Evolutionary conservation across 1,284 basidiomycete species (phyloP), one percentile per base, ranked within the genome.

Genomic region (Sphagnurus paluster): DNA sequence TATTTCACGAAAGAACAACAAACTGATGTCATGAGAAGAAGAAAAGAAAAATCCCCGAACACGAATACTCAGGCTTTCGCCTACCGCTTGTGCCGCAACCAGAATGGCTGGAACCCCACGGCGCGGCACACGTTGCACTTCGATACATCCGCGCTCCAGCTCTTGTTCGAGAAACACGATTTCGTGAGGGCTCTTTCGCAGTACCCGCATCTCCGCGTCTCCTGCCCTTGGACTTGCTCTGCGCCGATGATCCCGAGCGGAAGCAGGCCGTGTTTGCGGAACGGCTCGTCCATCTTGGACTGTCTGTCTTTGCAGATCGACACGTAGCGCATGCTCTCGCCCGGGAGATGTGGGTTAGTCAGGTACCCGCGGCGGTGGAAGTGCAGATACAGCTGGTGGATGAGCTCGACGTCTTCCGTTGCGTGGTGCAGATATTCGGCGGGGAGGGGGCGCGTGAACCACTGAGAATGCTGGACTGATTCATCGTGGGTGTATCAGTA

Each of bases 281-380:
- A 50, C 14, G 35, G 29, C 14, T 50, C 40, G 20, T 25, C 25
- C 21, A 19, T 25, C 7, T 21, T 34, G 39, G 44, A 38, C 35
- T 38, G 21, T 41, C 40, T 50, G 49, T 47, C 44, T 26, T 39
- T 40, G 52, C 53, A 55, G 36, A 55, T 32, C 20, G 48, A 45
- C 38, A 55, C 40, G 37, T 56, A 56, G 42, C 41, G 41, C 16
- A 25, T 17, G 37, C 54, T 56, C 35, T 56, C 46, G n/a, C 36
- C 39, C 4, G 20, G n/a, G 8, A 55, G n/a, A 35, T 20, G 25
- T 43, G 39, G 43, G 52, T 40, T 42, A 49, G 49, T 13, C 46
- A 46, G 26, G 39, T 33, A 10, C 20, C 45, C 4, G 25, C 29
- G 25, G n/a, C n/a, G n/a, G n/a, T n/a, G n/a, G n/a, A 56, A 56